Conservation (phyloP, 2,329 filamentous ascomycete genomes). For the Neophaeococcomyces aloes region DNA sequence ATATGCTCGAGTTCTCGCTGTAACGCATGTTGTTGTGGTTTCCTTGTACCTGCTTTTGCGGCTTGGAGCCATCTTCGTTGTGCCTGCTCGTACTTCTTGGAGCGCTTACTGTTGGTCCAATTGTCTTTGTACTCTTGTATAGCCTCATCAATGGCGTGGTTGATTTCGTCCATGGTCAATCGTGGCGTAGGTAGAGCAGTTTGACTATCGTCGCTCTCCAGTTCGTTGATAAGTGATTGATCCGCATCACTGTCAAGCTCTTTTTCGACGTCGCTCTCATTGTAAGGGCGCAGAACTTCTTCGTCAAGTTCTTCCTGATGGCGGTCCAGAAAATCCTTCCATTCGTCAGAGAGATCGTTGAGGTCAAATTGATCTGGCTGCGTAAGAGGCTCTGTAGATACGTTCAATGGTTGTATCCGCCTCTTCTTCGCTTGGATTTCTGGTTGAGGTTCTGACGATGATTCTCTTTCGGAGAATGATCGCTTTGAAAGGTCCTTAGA, state of each 20-base stretch:
- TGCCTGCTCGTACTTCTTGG: constrained; percentile 47
- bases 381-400: constrained; percentile 4
- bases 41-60: constrained; percentile 2
- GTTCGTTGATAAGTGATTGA: constrained; percentile 35
- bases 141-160: constrained; percentile 43
- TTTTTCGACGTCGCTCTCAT: constrained; percentile 45
- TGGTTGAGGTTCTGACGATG: too few relatives aligned
- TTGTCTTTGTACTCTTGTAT: constrained; percentile 40
- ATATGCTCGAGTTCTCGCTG: not conserved
- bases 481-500: too few relatives aligned
- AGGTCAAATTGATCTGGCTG: constrained; percentile 4
- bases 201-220: constrained; percentile 25
- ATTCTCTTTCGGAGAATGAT: too few relatives aligned
- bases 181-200: constrained; percentile 20
- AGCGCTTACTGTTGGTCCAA: constrained; percentile 52
- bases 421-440: constrained; percentile 11
- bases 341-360: not conserved
- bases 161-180: constrained; percentile 40
- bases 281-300: constrained; percentile 38
- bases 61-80: constrained; percentile 52
- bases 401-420: constrained; percentile 13
- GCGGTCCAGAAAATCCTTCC: constrained; percentile 32
- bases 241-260: constrained; percentile 51
- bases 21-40: constrained; percentile 5
- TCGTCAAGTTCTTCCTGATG: constrained; percentile 32